Evolutionary conservation across 257 asterid genomes (phyloP).

Genomic region (Solanum boliviense): DNA sequence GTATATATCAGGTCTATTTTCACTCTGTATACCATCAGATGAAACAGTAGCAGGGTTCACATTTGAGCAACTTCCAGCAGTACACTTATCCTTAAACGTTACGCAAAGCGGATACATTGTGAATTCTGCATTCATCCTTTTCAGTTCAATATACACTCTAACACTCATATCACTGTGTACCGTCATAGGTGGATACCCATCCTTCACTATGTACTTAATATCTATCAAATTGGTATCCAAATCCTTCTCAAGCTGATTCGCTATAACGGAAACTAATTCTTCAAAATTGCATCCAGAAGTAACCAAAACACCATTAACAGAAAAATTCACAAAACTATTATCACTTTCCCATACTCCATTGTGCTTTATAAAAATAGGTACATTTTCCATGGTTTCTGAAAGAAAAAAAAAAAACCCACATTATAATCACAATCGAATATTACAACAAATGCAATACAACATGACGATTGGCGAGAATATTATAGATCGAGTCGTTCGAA

Average conservation of each 20-base stretch:
- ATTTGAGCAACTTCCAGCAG: not conserved
- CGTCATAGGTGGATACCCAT: not conserved
- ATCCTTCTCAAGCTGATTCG: not conserved
- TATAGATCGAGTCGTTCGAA: not conserved
- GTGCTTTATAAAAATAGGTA: not conserved
- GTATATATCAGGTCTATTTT: not conserved
- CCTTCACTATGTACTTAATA: not conserved
- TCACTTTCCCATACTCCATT: not conserved
- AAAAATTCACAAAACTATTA: not conserved
- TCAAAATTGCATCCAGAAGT: not conserved
- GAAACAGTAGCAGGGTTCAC: not conserved
- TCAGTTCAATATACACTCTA: not conserved
- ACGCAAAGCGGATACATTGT: not conserved
- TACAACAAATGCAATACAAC: not conserved
- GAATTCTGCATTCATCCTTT: not conserved
- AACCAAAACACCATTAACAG: not conserved
- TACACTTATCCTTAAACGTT: not conserved
- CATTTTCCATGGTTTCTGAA: not conserved
- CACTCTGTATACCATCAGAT: not conserved
- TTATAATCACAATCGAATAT: not conserved
- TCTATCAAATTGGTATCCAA: not conserved
- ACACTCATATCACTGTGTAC: not conserved
- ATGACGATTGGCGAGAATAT: no score
- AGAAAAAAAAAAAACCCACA: not conserved
- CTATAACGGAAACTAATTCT: not conserved